Base-by-base conservation (phyloP, 768 basidiomycete genomes). In the Suillus hirtellus region DNA sequence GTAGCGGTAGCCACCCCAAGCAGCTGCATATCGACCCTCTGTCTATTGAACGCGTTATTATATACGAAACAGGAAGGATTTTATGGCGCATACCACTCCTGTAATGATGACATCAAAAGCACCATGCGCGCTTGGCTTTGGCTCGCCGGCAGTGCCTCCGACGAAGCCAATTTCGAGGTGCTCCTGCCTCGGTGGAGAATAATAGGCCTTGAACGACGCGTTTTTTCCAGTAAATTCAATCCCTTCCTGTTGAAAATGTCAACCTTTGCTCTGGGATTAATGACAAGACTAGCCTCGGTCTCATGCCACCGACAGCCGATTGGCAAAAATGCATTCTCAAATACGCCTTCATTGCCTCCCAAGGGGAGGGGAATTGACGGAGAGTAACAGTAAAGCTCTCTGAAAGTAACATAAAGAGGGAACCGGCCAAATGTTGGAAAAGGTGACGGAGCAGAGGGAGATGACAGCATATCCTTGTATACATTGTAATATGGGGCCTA, bases 1-100 rank as follows among this genome's bases (percentile, higher is more conserved):
- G 58, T 89, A 77, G 55, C 74, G 79, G 62, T 82, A 84, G 4
- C 77, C 79, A 2, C 85, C 86, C 89, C 88, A 90, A 2, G 84
- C 84, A 21, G 75, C 71, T 27, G 79, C 76, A 64, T 82, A 78
- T 19, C 71, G 74, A 43, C 76, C 75, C 60, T 84, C 84, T 7
- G 82, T 82, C 85, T 86, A 67, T 37, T 34, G 34, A 27, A 40
- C 42, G 6, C 55, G 53, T 66, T 24, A 69, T n/a, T 27, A 69
- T 21, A 49, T 19, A 61, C 60, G 31, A 60, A 7, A n/a, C 42
- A 35, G 4, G 46, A 61, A 50, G 43, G 24, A 27, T n/a, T n/a
- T 34, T 24, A 15, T 40, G 59, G 52, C 21, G 76, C 80, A 15
- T 61, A 85, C 86, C 73, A 79, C 75, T 46, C 85, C 85, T 5